Base-by-base conservation (phyloP, 805 yeast species). In the Myxozyma monticola region DNA sequence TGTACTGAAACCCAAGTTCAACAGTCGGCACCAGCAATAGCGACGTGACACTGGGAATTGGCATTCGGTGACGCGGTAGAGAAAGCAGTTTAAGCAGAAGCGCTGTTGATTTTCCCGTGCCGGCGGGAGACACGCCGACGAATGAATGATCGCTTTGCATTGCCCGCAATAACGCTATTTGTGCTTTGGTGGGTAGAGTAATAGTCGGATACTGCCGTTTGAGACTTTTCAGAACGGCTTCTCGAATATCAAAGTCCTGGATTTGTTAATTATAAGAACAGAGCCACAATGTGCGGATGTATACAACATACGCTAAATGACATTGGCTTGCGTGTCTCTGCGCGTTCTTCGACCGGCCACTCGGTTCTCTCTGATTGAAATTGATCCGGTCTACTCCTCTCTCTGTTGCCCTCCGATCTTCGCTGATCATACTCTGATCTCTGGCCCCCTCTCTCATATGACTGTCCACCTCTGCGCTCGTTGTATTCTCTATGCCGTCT, bases 51-150 rank as follows among this genome's bases (percentile, higher is more conserved):
- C 51, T 47, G 2, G 45, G 34, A 21, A 41, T 4, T 34, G 45
- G 48, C 37, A 48, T 28, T 15, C 48, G 30, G 38, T 43, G 42
- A 17, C 41, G 37, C 6, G 57, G 52, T 15, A 26, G 26, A 2
- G 67, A 57, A 20, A 66, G 53, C 18, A 63, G 37, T n/a, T 60
- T 56, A 8, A 71, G 46, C 1, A 56, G 51, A 0, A 62, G 51
- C 2, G 70, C 70, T 14, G 64, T 47, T 1, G 72, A 61, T 45
- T 67, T 69, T 1, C 74, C 74, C 3, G 68, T 40, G 9, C 68
- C 69, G 1, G 71, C 63, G 1, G 59, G 51, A 1, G 69, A 60
- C 14, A 57, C 50, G 15, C 61, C 66, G 2, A 65, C 28, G 18
- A 64, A 59, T 1, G 70, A 65, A 5, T 15, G 14, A 10, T 39